These are phyloP conservation scores for Cornus kousa DNA, from an alignment of 148 eudicot species.

Conservation along the genomic window DNA sequence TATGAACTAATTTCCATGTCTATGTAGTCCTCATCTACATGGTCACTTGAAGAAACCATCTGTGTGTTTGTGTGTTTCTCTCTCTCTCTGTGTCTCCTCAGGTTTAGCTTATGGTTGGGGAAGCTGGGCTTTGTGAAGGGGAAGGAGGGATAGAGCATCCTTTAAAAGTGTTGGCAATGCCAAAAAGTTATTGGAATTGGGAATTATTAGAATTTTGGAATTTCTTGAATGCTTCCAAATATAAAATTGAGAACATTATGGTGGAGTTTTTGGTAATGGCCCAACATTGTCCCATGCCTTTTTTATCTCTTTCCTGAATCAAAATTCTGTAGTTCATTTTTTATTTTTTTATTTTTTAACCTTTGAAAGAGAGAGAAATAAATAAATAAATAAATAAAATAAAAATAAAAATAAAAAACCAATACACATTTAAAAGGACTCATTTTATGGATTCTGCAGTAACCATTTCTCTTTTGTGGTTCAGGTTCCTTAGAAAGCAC, in stretches of 20 bases:
- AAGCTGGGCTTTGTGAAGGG: conserved; percentile 13
- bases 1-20: conserved; percentile 71
- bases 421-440: conserved; percentile 5
- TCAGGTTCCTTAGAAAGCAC: background rate
- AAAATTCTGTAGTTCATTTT: background rate
- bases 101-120: conserved; percentile 1
- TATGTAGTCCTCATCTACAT: conserved; percentile 70
- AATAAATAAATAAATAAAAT: too few relatives aligned
- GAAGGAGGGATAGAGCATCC: conserved; percentile 3
- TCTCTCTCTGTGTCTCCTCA: background rate
- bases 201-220: background rate
- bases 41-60: conserved; percentile 28
- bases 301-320: background rate
- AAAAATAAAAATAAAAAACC: conserved; percentile 11
- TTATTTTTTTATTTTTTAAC: background rate
- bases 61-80: conserved; percentile 7
- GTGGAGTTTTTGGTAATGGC: conserved; percentile 21
- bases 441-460: background rate
- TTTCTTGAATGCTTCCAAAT: conserved; percentile 23
- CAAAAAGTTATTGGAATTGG: background rate
- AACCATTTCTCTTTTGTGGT: conserved; percentile 13
- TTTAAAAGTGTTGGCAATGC: conserved; percentile 11
- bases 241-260: conserved; percentile 31
- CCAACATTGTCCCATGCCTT: conserved; percentile 25
- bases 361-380: too few relatives aligned